Evolutionary conservation across 495 filamentous ascomycete genomes (phyloP), one percentile per base, ranked within the genome.

Genomic region (Penicillium salamii): DNA sequence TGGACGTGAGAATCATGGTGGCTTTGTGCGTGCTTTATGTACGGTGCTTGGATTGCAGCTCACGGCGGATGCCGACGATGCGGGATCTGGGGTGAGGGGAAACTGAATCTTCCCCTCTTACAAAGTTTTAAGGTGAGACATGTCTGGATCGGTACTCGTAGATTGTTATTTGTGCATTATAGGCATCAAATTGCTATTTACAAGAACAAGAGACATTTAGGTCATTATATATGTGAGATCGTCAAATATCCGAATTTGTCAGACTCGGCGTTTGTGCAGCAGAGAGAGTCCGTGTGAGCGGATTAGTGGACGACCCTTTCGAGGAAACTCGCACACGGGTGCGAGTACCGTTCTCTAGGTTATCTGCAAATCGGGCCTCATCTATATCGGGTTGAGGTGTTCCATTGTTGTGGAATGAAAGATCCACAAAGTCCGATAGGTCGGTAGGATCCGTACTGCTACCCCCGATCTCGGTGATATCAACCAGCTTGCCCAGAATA

Each of bases 401-500:
- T 17, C 51, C 20, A 23, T 36, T 32, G 18, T 43, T 29, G 14
- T 59, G 53, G 38, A 48, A 59, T 6, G 61, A 57, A 18, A 65
- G 58, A 42, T 65, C 61, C 50, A 65, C 58, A 34, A 65, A 65
- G 32, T 65, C 59, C 12, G 61, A 59, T 9, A 65, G 45, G 31
- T 65, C 61, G 37, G 61, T 65, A 1, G 58, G 55, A 7, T 36
- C 31, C 7, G 61, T 62, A 24, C 35, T 50, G 46, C 50, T 55
- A 34, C 59, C 49, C 21, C 50, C 34, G 46, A 51, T 50, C 18
- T 65, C 53, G 0, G 64, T 51, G 36, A 65, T 61, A 17, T 53
- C 49, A 19, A 77, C 68, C 14, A 78, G 55, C 39, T 67, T 69
- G 54, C 77, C 74, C 28, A 82, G 63, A 29, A 83, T 70, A 38